phyloP scores from a whole-genome alignment of 2,329 filamentous ascomycete species.

The Fusarium scirpi region DNA sequence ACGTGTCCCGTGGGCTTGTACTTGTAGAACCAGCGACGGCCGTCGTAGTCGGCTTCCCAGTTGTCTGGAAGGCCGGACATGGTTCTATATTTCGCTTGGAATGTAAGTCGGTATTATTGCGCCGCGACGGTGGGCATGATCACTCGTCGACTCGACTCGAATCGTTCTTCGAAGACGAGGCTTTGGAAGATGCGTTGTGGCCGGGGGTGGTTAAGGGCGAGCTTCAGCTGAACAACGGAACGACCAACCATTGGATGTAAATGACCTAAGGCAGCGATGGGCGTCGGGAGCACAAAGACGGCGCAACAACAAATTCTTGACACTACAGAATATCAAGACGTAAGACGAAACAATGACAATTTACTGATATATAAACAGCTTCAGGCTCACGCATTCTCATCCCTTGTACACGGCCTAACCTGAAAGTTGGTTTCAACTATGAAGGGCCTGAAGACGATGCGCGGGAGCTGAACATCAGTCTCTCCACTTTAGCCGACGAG shows the following conservation, averaged over 20 bases:
- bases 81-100: constrained; percentile 20
- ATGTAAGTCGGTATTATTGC: constrained; percentile 27
- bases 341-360: neutral
- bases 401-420: constrained; percentile 19
- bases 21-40: constrained; percentile 68
- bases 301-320: neutral
- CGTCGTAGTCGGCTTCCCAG: constrained; percentile 71
- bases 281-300: constrained; percentile 10
- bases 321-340: neutral
- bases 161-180: constrained; percentile 5
- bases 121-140: constrained; percentile 28
- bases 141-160: constrained; percentile 2
- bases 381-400: constrained; percentile 3
- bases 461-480: constrained; percentile 22
- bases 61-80: constrained; percentile 61
- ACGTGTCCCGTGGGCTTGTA: constrained; percentile 66
- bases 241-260: constrained; percentile 23
- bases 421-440: constrained; percentile 26
- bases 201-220: constrained; percentile 21
- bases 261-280: constrained; percentile 20
- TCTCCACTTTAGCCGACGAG: constrained; percentile 31
- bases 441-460: constrained; percentile 12
- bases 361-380: constrained; percentile 3
- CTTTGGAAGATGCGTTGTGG: constrained; percentile 25
- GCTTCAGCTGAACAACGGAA: constrained; percentile 31